Evolutionary conservation across 2,329 filamentous ascomycete species (phyloP).

Genomic region (Ilyonectria mors-panacis): DNA sequence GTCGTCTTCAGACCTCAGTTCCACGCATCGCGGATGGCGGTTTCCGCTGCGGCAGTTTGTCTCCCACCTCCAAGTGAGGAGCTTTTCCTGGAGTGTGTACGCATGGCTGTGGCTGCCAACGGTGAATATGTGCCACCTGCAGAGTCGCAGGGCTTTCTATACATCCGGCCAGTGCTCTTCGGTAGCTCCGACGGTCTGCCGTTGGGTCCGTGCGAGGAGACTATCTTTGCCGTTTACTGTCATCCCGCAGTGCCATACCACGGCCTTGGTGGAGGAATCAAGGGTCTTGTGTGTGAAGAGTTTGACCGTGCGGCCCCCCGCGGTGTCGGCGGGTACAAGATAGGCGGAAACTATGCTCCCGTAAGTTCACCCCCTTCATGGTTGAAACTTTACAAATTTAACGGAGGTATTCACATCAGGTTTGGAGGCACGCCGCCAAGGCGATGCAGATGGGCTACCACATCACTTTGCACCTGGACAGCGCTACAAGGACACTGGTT

Average conservation of each 20-base stretch:
- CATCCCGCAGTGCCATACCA: not conserved
- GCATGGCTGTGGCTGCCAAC: slow-evolving; percentile 1
- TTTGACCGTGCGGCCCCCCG: slow-evolving; percentile 3
- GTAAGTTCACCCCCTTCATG: not conserved
- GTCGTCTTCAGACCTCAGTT: too few relatives aligned
- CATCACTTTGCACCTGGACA: too few relatives aligned
- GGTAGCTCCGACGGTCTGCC: slow-evolving; percentile 1
- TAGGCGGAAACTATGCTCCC: not conserved
- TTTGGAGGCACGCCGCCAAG: too few relatives aligned
- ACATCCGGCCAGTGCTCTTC: not conserved
- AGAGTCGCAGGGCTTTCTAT: not conserved
- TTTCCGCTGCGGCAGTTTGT: not conserved
- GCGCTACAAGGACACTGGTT: too few relatives aligned
- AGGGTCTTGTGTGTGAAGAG: slow-evolving; percentile 3
- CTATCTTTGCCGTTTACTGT: slow-evolving; percentile 4
- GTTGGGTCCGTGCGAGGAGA: not conserved
- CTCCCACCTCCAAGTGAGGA: slow-evolving; percentile 3
- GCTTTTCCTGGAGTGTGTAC: not conserved
- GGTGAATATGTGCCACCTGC: not conserved
- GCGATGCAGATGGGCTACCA: too few relatives aligned
- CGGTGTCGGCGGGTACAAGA: not conserved
- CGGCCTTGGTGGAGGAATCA: slow-evolving; percentile 2
- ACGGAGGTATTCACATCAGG: too few relatives aligned
- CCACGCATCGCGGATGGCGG: too few relatives aligned
- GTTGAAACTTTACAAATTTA: too few relatives aligned